Evolutionary conservation across 805 yeast genomes (phyloP).

Genomic region (Suhomyces sp.): DNA sequence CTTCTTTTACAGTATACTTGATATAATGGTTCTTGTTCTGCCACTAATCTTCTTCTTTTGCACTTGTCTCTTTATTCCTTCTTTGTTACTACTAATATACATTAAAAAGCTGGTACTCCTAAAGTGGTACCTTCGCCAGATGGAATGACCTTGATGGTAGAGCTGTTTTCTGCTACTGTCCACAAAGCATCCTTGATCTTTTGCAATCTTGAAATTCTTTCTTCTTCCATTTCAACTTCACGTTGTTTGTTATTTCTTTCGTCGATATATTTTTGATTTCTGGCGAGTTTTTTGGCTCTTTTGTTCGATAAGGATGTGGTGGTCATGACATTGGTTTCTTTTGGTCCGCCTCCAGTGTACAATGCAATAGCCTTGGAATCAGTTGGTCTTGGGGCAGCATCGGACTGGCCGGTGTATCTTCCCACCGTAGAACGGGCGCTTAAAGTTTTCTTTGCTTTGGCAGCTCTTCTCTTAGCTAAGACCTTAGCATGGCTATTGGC

Average conservation of each 20-base stretch:
- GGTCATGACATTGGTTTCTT: conserved; percentile 41
- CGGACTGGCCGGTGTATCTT: conserved; percentile 35
- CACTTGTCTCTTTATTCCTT: background rate
- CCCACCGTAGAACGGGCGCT: conserved; percentile 47
- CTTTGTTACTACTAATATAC: conserved; percentile 2
- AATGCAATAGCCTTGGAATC: conserved; percentile 44
- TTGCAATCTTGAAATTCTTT: conserved; percentile 34
- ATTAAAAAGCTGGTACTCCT: conserved; percentile 65
- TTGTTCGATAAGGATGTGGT: conserved; percentile 70
- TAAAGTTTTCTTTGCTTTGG: conserved; percentile 38
- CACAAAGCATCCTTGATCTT: conserved; percentile 65
- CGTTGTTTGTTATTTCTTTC: conserved; percentile 45
- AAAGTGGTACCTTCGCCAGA: conserved; percentile 79
- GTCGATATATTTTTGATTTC: conserved; percentile 71
- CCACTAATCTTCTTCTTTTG: too few relatives aligned
- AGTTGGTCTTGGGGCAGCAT: conserved; percentile 31
- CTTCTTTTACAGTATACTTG: too few relatives aligned
- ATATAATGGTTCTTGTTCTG: too few relatives aligned
- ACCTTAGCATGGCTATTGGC: conserved; percentile 49
- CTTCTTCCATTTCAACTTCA: conserved; percentile 49
- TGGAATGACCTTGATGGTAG: conserved; percentile 40
- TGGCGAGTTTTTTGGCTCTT: conserved; percentile 71
- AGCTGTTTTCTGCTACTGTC: conserved; percentile 63
- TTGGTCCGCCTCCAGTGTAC: conserved; percentile 35
- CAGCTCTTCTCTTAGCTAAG: conserved; percentile 55